Percentiles rank a stretch among this genome's conserved stretches.
These are phyloP conservation scores for Penicillium oxalicum DNA, from an alignment of 2,329 filamentous ascomycete genomes.

Conservation along the genomic window DNA sequence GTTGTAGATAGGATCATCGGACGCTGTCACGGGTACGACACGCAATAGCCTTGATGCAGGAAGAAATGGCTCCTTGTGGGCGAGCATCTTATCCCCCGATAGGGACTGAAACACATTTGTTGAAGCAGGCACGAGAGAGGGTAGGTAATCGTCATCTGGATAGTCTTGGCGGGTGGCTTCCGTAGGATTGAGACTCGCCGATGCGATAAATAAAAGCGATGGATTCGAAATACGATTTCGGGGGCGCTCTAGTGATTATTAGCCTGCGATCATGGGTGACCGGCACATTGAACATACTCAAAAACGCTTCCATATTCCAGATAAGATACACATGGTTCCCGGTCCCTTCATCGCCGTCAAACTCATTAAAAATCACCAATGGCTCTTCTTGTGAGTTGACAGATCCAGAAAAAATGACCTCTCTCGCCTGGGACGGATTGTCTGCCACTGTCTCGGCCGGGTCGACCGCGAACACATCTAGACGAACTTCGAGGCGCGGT, in stretches of 20 bases:
- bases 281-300: constrained; percentile 29
- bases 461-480: constrained; percentile 46
- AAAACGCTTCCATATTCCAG: constrained; percentile 41
- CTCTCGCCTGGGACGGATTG: constrained; percentile 31
- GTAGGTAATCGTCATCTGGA: constrained; percentile 48
- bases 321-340: constrained; percentile 40
- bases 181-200: constrained; percentile 41
- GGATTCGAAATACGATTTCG: constrained; percentile 52
- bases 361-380: constrained; percentile 41
- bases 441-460: constrained; percentile 39
- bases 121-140: constrained; percentile 50
- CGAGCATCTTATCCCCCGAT: constrained; percentile 44
- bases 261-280: constrained; percentile 2
- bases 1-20: constrained; percentile 47
- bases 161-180: constrained; percentile 33
- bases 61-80: constrained; percentile 47
- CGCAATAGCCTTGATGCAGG: constrained; percentile 54
- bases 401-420: constrained; percentile 40
- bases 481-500: constrained; percentile 43
- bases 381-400: constrained; percentile 39
- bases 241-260: constrained; percentile 32
- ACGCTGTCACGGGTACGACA: constrained; percentile 48
- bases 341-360: constrained; percentile 33
- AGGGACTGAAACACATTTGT: constrained; percentile 54
- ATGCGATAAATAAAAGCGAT: constrained; percentile 50